These are phyloP conservation scores for Chlorella ohadii DNA, from an alignment of 139 green algal genomes.

Conservation along the genomic window DNA sequence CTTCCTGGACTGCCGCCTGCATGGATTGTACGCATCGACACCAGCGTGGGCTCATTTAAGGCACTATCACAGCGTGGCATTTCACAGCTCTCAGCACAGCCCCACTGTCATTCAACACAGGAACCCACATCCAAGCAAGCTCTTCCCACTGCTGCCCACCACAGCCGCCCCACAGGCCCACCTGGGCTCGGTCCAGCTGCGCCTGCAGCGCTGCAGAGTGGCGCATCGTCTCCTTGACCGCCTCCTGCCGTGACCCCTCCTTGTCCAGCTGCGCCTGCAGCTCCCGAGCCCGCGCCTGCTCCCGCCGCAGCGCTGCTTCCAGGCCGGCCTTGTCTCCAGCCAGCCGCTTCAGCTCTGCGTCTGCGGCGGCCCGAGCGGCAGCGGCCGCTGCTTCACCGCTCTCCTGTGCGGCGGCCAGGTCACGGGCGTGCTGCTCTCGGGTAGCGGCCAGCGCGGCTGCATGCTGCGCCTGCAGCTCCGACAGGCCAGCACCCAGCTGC, in stretches of 20 bases:
- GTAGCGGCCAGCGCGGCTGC: background rate
- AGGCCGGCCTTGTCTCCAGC: background rate
- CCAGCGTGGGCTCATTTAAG: no score
- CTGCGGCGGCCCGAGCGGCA: background rate
- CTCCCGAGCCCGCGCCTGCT: slow-evolving; percentile 11
- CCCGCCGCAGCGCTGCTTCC: slow-evolving; percentile 1
- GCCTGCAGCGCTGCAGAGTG: slow-evolving; percentile 27
- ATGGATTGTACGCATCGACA: no score
- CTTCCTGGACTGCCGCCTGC: slow-evolving; percentile 7
- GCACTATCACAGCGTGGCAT: no score
- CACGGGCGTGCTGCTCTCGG: slow-evolving; percentile 5
- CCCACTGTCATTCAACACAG: no score
- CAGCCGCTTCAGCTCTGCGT: background rate
- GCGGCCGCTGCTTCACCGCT: background rate
- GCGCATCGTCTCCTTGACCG: slow-evolving; percentile 33
- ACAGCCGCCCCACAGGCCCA: no score
- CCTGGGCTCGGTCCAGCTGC: background rate
- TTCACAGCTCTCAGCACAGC: no score
- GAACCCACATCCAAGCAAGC: no score
- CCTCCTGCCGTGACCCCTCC: slow-evolving; percentile 6
- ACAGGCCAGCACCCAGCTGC: background rate
- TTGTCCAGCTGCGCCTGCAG: slow-evolving; percentile 26
- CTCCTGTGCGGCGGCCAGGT: background rate
- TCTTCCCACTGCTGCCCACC: no score
- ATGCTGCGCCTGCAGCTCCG: slow-evolving; percentile 17